Evolutionary conservation across 2,329 filamentous ascomycete species (phyloP).

Genomic region (Cladosporium phlei): DNA sequence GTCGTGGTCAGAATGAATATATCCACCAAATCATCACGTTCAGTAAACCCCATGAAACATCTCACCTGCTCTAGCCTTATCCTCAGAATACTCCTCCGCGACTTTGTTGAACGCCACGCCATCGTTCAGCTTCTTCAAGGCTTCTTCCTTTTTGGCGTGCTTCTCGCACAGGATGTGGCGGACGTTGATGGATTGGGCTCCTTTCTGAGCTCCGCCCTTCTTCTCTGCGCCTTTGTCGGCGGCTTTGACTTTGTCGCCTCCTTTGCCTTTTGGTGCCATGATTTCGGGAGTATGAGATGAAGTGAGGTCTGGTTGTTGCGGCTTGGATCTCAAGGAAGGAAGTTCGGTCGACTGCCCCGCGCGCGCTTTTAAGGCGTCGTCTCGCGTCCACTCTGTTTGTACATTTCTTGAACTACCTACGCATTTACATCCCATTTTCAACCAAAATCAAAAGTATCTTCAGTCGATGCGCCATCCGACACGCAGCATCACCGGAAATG

Average conservation of each 20-base stretch:
- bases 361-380: not conserved
- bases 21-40: not conserved
- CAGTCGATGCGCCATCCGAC: no score
- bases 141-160: constrained; percentile 72
- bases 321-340: not conserved
- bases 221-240: constrained; percentile 22
- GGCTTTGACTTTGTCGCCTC: constrained; percentile 30
- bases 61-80: constrained; percentile 63
- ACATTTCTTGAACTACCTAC: no score
- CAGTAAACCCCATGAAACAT: not conserved
- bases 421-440: no score
- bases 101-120: constrained; percentile 72
- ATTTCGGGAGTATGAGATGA: not conserved
- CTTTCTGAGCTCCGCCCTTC: constrained; percentile 43
- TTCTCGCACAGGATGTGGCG: constrained; percentile 75
- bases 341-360: not conserved
- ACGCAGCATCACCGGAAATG: not conserved
- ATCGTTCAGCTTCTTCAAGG: constrained; percentile 60
- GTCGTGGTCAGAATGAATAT: constrained; percentile 1
- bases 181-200: constrained; percentile 66
- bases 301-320: not conserved
- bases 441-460: no score
- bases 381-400: no score
- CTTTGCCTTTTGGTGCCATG: constrained; percentile 33
- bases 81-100: constrained; percentile 67